Evolutionary conservation across 177 flowering plant genomes (phyloP).

Genomic region (Vitis hybrid): DNA sequence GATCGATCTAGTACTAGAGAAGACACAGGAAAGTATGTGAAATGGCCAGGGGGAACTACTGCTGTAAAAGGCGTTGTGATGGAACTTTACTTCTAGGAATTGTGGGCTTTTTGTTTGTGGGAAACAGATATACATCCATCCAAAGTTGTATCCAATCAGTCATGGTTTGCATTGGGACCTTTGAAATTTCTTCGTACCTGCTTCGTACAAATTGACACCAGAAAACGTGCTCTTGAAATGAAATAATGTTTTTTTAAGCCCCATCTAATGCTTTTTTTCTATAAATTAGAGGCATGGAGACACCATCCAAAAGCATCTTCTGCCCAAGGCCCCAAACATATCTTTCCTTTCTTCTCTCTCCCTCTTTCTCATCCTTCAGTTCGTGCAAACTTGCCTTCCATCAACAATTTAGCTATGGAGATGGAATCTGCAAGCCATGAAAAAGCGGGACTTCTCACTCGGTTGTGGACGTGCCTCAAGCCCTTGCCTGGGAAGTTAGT

Average conservation of each 20-base stretch:
- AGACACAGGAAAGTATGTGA: too few relatives aligned
- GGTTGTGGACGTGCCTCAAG: slow-evolving; percentile 1
- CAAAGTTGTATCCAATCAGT: background rate
- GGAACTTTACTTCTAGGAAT: too few relatives aligned
- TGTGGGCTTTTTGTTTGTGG: too few relatives aligned
- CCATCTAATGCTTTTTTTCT: background rate
- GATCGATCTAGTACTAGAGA: too few relatives aligned
- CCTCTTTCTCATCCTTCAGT: background rate
- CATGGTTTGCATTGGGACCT: too few relatives aligned
- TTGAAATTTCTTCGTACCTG: slow-evolving; percentile 14
- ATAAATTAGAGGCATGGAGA: slow-evolving; percentile 2
- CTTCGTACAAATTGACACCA: slow-evolving; percentile 4
- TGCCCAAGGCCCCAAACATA: background rate
- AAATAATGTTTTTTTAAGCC: background rate
- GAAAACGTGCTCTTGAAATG: background rate
- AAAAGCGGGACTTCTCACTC: slow-evolving; percentile 9
- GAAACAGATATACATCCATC: too few relatives aligned
- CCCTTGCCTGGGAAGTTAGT: background rate
- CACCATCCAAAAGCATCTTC: background rate
- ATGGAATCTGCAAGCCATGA: slow-evolving; percentile 4
- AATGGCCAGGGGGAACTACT: too few relatives aligned
- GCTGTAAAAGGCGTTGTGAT: too few relatives aligned
- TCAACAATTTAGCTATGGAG: slow-evolving; percentile 10
- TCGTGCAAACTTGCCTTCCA: slow-evolving; percentile 1
- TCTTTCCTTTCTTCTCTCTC: background rate